These are phyloP conservation scores for Sapria himalayana DNA, from an alignment of 345 rosid species.

Conservation along the genomic window DNA sequence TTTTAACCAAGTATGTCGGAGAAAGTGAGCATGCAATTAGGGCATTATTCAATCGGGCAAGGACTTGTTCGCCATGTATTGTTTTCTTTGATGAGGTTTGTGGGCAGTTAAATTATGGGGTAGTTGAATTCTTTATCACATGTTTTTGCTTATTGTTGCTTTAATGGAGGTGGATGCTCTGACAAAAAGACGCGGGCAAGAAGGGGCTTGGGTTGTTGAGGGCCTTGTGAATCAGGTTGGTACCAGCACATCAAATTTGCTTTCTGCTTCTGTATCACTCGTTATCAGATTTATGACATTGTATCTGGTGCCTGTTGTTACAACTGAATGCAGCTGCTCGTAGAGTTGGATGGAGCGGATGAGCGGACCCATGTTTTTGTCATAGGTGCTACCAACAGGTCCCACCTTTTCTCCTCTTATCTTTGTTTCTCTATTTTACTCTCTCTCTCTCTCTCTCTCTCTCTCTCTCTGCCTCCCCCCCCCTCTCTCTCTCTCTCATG, in stretches of 20 bases:
- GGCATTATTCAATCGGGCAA: slow-evolving; percentile 60
- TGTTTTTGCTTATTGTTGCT: no score
- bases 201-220: slow-evolving; percentile 81
- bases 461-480: no score
- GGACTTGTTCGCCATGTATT: slow-evolving; percentile 73
- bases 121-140: no score
- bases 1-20: slow-evolving; percentile 81
- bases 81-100: slow-evolving; percentile 90
- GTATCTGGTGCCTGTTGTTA: no score
- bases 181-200: slow-evolving; percentile 75
- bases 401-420: not conserved
- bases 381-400: slow-evolving; percentile 91
- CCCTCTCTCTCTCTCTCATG: not conserved
- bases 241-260: no score
- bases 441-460: no score
- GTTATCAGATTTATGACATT: no score
- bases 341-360: slow-evolving; percentile 80
- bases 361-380: slow-evolving; percentile 56
- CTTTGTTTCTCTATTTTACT: not conserved
- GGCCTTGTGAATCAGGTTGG: slow-evolving; percentile 52
- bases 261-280: no score
- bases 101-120: no score
- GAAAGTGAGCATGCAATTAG: slow-evolving; percentile 89
- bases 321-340: slow-evolving; percentile 69
- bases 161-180: slow-evolving; percentile 94